Percentiles rank a stretch among this genome's conserved stretches.
These are phyloP conservation scores for Chloris gayana DNA, from an alignment of 176 grass and related monocot genomes.

Conservation along the genomic window DNA sequence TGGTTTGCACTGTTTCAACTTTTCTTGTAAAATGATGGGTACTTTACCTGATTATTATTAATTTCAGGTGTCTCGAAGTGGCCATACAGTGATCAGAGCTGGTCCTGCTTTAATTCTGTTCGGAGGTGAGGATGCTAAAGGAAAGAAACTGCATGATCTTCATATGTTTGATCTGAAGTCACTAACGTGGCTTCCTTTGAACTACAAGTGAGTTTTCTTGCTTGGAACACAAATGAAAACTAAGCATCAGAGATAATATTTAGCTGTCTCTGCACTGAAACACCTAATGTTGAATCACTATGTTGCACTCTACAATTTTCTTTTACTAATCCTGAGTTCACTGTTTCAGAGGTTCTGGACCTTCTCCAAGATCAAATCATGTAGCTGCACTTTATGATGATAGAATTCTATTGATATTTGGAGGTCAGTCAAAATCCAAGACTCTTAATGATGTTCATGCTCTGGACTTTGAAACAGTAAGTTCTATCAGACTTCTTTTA, in stretches of 20 bases:
- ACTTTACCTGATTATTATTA: constrained; percentile 32
- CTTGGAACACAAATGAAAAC: constrained; percentile 6
- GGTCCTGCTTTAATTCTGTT: constrained; percentile 91
- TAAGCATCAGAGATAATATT: not conserved
- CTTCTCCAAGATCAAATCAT: constrained; percentile 92
- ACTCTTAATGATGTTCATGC: constrained; percentile 89
- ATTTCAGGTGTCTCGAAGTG: constrained; percentile 82
- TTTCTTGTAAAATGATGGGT: constrained; percentile 15
- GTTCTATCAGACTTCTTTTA: constrained; percentile 31
- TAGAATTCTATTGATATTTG: constrained; percentile 85
- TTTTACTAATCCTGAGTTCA: constrained; percentile 33
- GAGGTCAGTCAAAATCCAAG: constrained; percentile 94
- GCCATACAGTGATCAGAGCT: constrained; percentile 83
- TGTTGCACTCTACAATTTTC: constrained; percentile 26
- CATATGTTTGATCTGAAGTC: constrained; percentile 99
- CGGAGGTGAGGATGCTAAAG: constrained; percentile 84
- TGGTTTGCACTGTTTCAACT: not conserved
- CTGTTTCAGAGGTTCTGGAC: constrained; percentile 82
- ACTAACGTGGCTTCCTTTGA: constrained; percentile 95
- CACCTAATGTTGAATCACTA: constrained; percentile 15
- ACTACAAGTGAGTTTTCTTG: constrained; percentile 81
- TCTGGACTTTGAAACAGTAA: constrained; percentile 94
- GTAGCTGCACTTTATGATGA: constrained; percentile 84
- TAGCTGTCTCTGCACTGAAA: not conserved
- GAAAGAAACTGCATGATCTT: constrained; percentile 95